Evolutionary conservation across 176 grass and related monocot genomes (phyloP).

Genomic region (Cymbopogon citratus): DNA sequence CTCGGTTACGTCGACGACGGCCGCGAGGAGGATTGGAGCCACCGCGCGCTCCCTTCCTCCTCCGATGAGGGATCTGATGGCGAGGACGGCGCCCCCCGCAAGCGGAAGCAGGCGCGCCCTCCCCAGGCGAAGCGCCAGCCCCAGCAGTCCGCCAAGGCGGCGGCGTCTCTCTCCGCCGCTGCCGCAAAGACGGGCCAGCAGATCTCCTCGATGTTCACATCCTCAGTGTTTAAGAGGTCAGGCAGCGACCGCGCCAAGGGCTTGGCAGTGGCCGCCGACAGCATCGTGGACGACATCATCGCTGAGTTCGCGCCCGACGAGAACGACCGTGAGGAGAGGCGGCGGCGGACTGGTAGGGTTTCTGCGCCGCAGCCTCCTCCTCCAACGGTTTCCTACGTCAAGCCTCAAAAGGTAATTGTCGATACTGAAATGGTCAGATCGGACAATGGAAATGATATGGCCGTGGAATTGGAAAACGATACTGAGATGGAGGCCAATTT

Average conservation of each 20-base stretch:
- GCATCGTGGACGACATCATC: conserved; percentile 77
- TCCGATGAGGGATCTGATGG: conserved; percentile 63
- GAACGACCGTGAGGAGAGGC: conserved; percentile 71
- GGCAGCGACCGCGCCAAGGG: conserved; percentile 48
- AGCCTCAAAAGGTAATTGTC: conserved; percentile 17
- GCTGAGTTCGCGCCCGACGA: conserved; percentile 77
- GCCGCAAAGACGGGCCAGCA: conserved; percentile 51
- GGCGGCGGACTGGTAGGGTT: conserved; percentile 37
- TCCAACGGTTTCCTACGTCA: conserved; percentile 9
- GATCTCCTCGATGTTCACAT: conserved; percentile 75
- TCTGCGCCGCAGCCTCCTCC: conserved; percentile 13
- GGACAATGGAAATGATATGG: conserved; percentile 32
- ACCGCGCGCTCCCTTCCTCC: conserved; percentile 46
- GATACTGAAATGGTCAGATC: conserved; percentile 16
- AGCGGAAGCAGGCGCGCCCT: conserved; percentile 44
- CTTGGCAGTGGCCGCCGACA: conserved; percentile 43
- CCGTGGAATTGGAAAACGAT: conserved; percentile 24
- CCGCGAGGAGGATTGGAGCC: conserved; percentile 91
- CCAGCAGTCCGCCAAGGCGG: conserved; percentile 41
- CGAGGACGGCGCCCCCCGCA: conserved; percentile 28
- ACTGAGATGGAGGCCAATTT: conserved; percentile 25
- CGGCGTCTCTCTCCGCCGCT: conserved; percentile 45
- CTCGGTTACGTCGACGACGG: conserved; percentile 88
- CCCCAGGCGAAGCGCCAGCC: conserved; percentile 54
- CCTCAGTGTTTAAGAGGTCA: conserved; percentile 57